Evolutionary conservation across 176 grass and related monocot genomes (phyloP).

Genomic region (Carex scoparia): DNA sequence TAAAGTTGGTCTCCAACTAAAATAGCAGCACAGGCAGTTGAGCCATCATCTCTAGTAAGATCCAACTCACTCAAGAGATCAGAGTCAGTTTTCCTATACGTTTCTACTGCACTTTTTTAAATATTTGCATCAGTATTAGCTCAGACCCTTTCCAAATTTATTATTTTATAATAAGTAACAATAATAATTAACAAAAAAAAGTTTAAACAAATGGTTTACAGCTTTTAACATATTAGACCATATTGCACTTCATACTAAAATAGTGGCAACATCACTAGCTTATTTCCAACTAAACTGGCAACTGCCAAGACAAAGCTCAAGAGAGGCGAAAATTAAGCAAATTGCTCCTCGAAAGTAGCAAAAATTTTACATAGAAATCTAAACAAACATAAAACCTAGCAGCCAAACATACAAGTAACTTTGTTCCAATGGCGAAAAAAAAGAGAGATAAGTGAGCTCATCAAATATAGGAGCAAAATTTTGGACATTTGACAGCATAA

Average conservation of each 20-base stretch:
- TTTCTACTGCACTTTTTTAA: conserved; percentile 58
- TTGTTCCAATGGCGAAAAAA: too few relatives aligned
- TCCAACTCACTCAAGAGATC: conserved; percentile 70
- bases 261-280: not conserved
- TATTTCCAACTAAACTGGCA: not conserved
- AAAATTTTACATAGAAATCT: not conserved
- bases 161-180: not conserved
- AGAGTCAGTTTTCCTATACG: conserved; percentile 73
- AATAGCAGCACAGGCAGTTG: conserved; percentile 83
- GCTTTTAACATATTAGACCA: not conserved
- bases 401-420: too few relatives aligned
- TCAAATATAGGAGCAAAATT: not conserved
- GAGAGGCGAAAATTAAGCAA: not conserved
- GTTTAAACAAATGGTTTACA: not conserved
- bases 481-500: not conserved
- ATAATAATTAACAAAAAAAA: not conserved
- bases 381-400: too few relatives aligned
- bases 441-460: not conserved
- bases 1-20: conserved; percentile 78
- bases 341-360: not conserved
- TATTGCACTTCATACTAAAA: not conserved
- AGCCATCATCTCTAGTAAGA: conserved; percentile 86
- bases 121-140: conserved; percentile 5
- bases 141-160: not conserved
- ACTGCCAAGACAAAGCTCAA: not conserved